Evolutionary conservation across 2,329 filamentous ascomycete genomes (phyloP).

Genomic region (Trichoderma gracile): DNA sequence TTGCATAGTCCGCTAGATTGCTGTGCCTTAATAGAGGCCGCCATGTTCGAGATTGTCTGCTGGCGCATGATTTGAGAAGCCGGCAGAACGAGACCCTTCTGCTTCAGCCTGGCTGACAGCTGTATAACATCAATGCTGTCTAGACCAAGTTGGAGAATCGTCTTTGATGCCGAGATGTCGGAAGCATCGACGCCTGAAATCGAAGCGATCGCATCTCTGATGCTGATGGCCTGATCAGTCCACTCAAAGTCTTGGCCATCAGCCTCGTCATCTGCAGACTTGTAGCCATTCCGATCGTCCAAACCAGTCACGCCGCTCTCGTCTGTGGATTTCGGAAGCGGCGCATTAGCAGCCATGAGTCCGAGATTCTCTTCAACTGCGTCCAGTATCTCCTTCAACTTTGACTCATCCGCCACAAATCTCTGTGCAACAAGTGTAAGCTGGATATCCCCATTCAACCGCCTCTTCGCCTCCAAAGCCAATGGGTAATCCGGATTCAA

Average conservation of each 20-base stretch:
- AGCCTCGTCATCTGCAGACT: neutral
- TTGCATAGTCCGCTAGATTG: neutral
- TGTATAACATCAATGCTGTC: conserved; percentile 94
- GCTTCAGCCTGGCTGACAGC: conserved; percentile 70
- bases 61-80: conserved; percentile 77
- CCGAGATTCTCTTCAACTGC: conserved; percentile 38
- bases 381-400: conserved; percentile 43
- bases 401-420: conserved; percentile 37
- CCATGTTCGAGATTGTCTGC: conserved; percentile 66
- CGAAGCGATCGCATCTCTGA: conserved; percentile 64
- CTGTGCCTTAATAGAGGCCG: conserved; percentile 25
- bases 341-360: conserved; percentile 22
- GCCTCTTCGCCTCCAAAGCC: conserved; percentile 70
- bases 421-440: conserved; percentile 62
- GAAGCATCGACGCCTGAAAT: conserved; percentile 57
- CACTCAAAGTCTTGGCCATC: conserved; percentile 53
- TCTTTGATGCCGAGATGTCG: conserved; percentile 58
- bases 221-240: conserved; percentile 51
- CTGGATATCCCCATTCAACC: conserved; percentile 48
- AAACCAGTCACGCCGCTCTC: neutral
- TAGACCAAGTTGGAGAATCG: conserved; percentile 78
- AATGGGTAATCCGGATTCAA: conserved; percentile 69
- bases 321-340: neutral
- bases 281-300: neutral
- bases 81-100: conserved; percentile 58